A percentile compares a stretch with the other conserved stretches of the same genome.
Evolutionary conservation across 2,329 filamentous ascomycete species (phyloP).

Genomic region (Ascochyta rabiei): DNA sequence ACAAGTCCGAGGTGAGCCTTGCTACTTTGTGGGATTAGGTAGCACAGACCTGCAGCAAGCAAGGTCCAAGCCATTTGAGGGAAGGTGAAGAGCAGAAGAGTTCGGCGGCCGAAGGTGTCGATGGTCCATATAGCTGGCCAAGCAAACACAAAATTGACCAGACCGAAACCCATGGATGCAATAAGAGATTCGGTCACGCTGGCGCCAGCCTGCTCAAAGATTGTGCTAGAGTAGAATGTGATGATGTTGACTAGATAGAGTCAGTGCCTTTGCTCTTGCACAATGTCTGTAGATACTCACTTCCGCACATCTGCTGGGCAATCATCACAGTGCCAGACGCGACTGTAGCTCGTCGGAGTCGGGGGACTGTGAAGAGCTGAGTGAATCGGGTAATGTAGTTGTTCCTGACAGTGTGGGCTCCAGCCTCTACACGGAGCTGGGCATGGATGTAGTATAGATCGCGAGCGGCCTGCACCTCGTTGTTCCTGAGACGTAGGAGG

Average conservation of each 20-base stretch:
- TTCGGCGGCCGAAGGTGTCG: conserved; percentile 58
- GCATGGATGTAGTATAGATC: conserved; percentile 52
- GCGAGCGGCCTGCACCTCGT: conserved; percentile 47
- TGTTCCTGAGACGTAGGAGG: conserved; percentile 42
- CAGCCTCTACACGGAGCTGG: conserved; percentile 38
- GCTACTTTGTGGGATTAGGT: conserved; percentile 51
- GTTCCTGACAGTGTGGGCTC: conserved; percentile 8
- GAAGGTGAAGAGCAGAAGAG: conserved; percentile 56
- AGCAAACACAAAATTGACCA: conserved; percentile 64
- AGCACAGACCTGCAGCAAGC: conserved; percentile 59
- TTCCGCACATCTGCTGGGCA: conserved; percentile 64
- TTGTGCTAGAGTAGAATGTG: conserved; percentile 56
- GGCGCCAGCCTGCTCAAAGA: conserved; percentile 54
- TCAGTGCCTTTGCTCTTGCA: background rate
- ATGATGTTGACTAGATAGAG: conserved; percentile 49
- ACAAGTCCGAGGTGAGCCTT: conserved; percentile 55
- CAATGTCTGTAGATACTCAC: background rate
- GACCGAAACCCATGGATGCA: conserved; percentile 62
- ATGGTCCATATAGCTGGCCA: conserved; percentile 65
- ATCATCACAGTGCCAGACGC: conserved; percentile 81
- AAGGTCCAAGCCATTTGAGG: conserved; percentile 57
- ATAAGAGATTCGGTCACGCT: conserved; percentile 50
- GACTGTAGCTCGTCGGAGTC: conserved; percentile 71
- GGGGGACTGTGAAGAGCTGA: conserved; percentile 69
- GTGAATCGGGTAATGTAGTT: conserved; percentile 47